Evolutionary conservation across 306 rosid species (phyloP), one percentile per base, ranked within the genome.

Genomic region (Acmispon strigosus): DNA sequence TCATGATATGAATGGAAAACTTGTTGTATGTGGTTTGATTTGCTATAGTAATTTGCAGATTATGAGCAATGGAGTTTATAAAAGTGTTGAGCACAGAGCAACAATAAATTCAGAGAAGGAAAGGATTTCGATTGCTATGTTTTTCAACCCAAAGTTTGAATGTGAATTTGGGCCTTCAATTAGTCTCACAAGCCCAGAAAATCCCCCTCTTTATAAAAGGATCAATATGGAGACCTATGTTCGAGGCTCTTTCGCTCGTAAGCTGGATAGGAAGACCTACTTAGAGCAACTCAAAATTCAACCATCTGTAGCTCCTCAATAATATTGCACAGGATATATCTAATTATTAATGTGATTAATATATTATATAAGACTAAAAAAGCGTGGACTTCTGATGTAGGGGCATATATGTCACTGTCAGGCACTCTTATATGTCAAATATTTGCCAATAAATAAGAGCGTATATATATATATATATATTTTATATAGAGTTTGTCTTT

Each of bases 41-140:
- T n/a, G n/a, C n/a, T n/a, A n/a, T n/a, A n/a, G n/a, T n/a, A n/a
- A n/a, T n/a, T 13, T 66, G 56, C 74, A 87, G 94, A 86, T 87
- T 12, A 19, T 88, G 74, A 90, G 94, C 82, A 88, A 90, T 32
- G 90, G 91, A 10, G 42, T 58, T 8, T 90, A 88, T 69, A 75
- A 36, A 15, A 90, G 96, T 76, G 70, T 79, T 7, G 94, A 90
- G 75, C 94, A 90, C 65, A 88, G 86, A 45, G 96, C 14, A 62
- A 72, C 42, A 10, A 88, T 85, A 75, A 90, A 90, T 52, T 49
- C 88, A 58, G 77, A 71, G 39, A 88, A 81, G 16, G 91, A 82
- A 55, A 86, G 94, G 53, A 81, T 88, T 6, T 90, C 96, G 0
- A 3, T 83, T 0, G 91, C 90, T 1, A 58, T 77, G 73, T 86